Percentiles rank a stretch among this genome's conserved stretches.
These are phyloP conservation scores for Torulaspora gathmanii DNA, from an alignment of 805 yeast species.

Conservation along the genomic window DNA sequence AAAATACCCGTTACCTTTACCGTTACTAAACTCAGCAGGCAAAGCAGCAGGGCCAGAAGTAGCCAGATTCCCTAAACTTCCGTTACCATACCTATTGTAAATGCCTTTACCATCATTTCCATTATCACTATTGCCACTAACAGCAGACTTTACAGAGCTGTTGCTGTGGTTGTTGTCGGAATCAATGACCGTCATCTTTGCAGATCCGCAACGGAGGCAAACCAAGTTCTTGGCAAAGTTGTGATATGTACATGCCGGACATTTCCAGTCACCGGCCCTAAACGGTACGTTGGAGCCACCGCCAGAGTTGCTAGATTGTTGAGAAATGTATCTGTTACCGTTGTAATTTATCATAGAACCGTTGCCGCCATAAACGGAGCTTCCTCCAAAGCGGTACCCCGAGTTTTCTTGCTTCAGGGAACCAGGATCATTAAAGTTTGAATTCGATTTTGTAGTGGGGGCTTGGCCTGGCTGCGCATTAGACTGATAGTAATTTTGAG, in stretches of 20 bases:
- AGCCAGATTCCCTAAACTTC: conserved; percentile 13
- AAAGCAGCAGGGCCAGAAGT: conserved; percentile 11
- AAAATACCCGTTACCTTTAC: conserved; percentile 12
- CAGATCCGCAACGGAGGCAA: conserved; percentile 84
- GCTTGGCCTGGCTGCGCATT: conserved; percentile 9
- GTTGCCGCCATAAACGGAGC: conserved; percentile 14
- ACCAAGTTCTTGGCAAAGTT: conserved; percentile 87
- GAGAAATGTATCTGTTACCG: conserved; percentile 15
- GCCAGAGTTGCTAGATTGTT: conserved; percentile 4
- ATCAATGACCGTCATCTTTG: conserved; percentile 35
- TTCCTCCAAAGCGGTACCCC: conserved; percentile 10
- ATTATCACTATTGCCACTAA: conserved; percentile 10
- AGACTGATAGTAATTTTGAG: conserved; percentile 5
- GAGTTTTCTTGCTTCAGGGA: conserved; percentile 6
- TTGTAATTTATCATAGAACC: conserved; percentile 23
- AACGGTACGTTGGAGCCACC: conserved; percentile 68
- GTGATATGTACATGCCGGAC: conserved; percentile 77
- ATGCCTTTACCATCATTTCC: conserved; percentile 11
- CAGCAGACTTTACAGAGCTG: conserved; percentile 2
- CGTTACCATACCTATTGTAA: conserved; percentile 14
- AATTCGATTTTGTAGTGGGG: conserved; percentile 7
- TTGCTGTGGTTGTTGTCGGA: conserved; percentile 11
- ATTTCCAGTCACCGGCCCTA: conserved; percentile 96
- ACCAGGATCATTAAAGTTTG: conserved; percentile 13
- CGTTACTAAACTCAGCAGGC: conserved; percentile 9